A percentile compares a stretch with the other conserved stretches of the same genome.
These are phyloP conservation scores for Amanita fuliginea DNA, from an alignment of 768 basidiomycete species.

Conservation along the genomic window DNA sequence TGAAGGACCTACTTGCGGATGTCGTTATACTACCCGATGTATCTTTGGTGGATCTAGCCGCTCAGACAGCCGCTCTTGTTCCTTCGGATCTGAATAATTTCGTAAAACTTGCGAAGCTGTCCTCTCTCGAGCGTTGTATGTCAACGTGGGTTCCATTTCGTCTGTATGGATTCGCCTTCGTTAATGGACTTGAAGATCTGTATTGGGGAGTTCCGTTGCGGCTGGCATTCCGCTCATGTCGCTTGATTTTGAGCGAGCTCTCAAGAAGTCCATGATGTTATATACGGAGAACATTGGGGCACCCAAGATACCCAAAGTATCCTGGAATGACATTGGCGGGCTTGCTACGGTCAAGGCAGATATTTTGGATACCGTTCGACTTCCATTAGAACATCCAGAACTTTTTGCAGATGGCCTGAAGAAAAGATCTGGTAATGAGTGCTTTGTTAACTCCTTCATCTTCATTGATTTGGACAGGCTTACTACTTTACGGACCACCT, in stretches of 20 bases:
- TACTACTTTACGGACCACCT: slow-evolving; percentile 89
- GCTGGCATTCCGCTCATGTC: slow-evolving; percentile 36
- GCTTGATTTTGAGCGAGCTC: slow-evolving; percentile 62
- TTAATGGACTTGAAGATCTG: neutral
- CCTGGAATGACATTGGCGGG: slow-evolving; percentile 98
- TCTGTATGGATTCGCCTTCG: too few relatives aligned
- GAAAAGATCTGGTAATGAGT: slow-evolving; percentile 74
- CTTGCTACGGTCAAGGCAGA: slow-evolving; percentile 79
- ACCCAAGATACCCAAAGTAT: slow-evolving; percentile 89
- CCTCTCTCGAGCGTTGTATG: slow-evolving; percentile 39
- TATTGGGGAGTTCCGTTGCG: slow-evolving; percentile 15
- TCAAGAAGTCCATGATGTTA: slow-evolving; percentile 59
- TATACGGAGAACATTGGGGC: slow-evolving; percentile 95
- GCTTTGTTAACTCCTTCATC: neutral
- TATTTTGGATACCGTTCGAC: slow-evolving; percentile 91
- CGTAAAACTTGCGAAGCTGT: slow-evolving; percentile 43
- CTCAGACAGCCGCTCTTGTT: slow-evolving; percentile 85
- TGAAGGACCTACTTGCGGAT: slow-evolving; percentile 32
- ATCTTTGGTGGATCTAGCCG: slow-evolving; percentile 57
- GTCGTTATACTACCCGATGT: slow-evolving; percentile 62
- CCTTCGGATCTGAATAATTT: slow-evolving; percentile 73
- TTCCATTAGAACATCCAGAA: slow-evolving; percentile 84
- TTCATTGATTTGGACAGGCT: slow-evolving; percentile 35
- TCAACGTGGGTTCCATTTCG: slow-evolving; percentile 21
- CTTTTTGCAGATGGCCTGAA: slow-evolving; percentile 86